These are phyloP conservation scores for Debaryomyces singareniensis DNA, from an alignment of 1,139 yeast species.

Conservation along the genomic window DNA sequence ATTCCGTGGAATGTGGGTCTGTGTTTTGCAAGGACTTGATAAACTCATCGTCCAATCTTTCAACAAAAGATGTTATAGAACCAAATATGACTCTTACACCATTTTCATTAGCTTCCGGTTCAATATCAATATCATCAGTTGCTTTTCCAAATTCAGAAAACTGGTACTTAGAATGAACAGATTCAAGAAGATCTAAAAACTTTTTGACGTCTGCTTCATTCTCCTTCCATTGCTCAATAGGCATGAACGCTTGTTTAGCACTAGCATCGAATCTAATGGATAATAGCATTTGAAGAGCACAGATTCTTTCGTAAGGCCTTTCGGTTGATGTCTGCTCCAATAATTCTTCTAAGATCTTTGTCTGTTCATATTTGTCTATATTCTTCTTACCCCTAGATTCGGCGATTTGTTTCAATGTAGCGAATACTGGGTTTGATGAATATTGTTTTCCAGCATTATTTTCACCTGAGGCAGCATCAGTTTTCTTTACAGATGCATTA, in stretches of 20 bases:
- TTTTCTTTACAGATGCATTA: constrained; percentile 28
- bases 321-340: constrained; percentile 28
- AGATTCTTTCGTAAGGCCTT: constrained; percentile 67
- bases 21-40: constrained; percentile 79
- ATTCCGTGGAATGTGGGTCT: constrained; percentile 94
- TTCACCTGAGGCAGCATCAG: constrained; percentile 5
- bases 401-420: constrained; percentile 65
- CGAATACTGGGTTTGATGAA: constrained; percentile 48
- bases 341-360: constrained; percentile 61
- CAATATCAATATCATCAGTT: constrained; percentile 75
- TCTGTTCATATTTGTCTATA: constrained; percentile 78
- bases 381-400: constrained; percentile 96
- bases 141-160: constrained; percentile 72
- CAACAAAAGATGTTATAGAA: constrained; percentile 78
- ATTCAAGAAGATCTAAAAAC: constrained; percentile 65
- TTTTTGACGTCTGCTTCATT: constrained; percentile 57
- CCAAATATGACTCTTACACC: constrained; percentile 80
- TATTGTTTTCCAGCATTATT: constrained; percentile 9
- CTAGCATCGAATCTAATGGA: constrained; percentile 85
- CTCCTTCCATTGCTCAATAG: constrained; percentile 75
- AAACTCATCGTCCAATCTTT: constrained; percentile 93
- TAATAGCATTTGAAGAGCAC: constrained; percentile 74
- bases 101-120: constrained; percentile 56
- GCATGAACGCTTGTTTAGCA: constrained; percentile 64
- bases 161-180: constrained; percentile 50